Base-by-base conservation (phyloP, 2,329 filamentous ascomycete species). In the Cadophora sp. region DNA sequence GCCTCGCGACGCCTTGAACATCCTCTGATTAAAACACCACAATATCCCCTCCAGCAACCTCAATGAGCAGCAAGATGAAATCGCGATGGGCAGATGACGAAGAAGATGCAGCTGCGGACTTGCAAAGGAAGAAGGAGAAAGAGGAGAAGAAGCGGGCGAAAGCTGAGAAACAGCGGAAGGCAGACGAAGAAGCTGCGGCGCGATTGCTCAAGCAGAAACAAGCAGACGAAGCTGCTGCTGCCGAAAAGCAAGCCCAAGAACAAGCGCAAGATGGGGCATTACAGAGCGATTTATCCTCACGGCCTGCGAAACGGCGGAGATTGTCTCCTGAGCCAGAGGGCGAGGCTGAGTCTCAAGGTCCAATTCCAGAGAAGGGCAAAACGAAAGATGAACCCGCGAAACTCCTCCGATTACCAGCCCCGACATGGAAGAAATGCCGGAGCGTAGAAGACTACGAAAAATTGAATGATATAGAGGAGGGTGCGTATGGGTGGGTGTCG, bases 401-500 rank as follows among this genome's bases (percentile, higher is more conserved):
- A 71, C 83, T 97, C 2, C 80, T 97, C 51, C 89, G 91, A 12
- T 94, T 97, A 76, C 86, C 91, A 11, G 83, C 84, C 16, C 86
- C 87, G 11, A 80, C 83, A 73, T 97, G 94, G 89, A 86, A 87
- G 62, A 84, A 82, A 67, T 92, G 91, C 76, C 86, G 92, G 69
- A 92, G 92, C 77, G 91, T 97, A 29, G 91, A 95, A 76, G 91
- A 93, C 77, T 99, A 94, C 81, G 92, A 97, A 76, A 92, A 92
- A 73, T 84, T 99, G 67, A 99, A 99, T 79, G 92, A 96, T 78
- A 99, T 99, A 76, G 96, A 98, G 80, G 96, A 99, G 82, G 96
- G 96, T 43, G 94, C 94, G 9, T 99, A 99, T 80, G 96, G 96
- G 56, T 95, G 91, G 87, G 96, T 99, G 4, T 94, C 94, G 65